These are phyloP conservation scores for Discostella stelligeroides DNA, from an alignment of 108 stramenopile species.

Conservation along the genomic window DNA sequence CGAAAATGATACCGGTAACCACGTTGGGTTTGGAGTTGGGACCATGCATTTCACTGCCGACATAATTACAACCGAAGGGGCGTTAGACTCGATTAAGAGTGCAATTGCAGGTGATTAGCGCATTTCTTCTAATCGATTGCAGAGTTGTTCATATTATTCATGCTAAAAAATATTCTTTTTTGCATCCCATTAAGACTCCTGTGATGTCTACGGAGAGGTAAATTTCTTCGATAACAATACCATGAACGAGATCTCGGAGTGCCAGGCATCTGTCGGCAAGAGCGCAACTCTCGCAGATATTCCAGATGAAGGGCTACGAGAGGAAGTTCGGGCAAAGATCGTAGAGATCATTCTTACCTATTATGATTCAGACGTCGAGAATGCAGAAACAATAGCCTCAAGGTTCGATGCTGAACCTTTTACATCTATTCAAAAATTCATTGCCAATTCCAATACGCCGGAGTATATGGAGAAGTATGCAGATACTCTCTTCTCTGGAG, in stretches of 20 bases:
- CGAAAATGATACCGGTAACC: too few relatives aligned
- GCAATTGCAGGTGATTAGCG: too few relatives aligned
- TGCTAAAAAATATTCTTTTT: too few relatives aligned
- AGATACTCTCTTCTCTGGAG: neutral
- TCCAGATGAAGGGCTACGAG: slow-evolving; percentile 22
- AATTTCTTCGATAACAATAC: slow-evolving; percentile 13
- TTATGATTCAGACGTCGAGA: neutral
- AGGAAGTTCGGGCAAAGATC: neutral
- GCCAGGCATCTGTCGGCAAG: too few relatives aligned
- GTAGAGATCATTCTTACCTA: slow-evolving; percentile 12
- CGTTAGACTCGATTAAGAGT: too few relatives aligned
- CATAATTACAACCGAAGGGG: too few relatives aligned
- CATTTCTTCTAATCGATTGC: too few relatives aligned
- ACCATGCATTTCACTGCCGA: too few relatives aligned
- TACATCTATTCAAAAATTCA: neutral
- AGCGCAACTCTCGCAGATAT: slow-evolving; percentile 27
- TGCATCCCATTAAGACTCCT: too few relatives aligned
- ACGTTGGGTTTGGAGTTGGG: too few relatives aligned
- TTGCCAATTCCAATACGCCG: neutral
- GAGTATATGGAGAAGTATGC: neutral
- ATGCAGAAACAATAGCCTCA: slow-evolving; percentile 2
- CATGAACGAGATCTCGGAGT: too few relatives aligned
- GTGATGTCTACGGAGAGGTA: slow-evolving; percentile 25
- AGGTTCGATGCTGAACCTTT: neutral
- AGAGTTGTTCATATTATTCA: too few relatives aligned